Evolutionary conservation across 371 early-diverging fungal genomes (phyloP).

Genomic region (Amoeboaphelidium occidentale): DNA sequence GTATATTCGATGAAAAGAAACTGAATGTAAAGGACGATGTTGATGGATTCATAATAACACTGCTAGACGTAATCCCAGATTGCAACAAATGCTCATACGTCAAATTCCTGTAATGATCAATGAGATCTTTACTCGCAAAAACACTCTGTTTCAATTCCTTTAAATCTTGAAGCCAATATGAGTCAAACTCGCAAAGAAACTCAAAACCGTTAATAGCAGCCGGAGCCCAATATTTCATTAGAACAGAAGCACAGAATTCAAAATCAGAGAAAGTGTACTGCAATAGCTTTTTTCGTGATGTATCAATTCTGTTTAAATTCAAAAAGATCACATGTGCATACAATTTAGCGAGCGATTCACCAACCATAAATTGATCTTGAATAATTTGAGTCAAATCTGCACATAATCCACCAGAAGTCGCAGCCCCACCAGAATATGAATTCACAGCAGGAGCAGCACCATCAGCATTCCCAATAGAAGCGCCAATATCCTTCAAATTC

Average conservation of each 20-base stretch:
- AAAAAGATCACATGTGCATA: constrained; percentile 32
- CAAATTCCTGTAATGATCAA: not conserved
- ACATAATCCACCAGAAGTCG: not conserved
- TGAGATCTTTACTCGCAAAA: too few species aligned
- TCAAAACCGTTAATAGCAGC: too few species aligned
- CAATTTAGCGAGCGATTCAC: not conserved
- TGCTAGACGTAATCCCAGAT: too few species aligned
- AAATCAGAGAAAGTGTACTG: constrained; percentile 19
- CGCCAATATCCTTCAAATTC: constrained; percentile 20
- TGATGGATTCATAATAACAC: too few species aligned
- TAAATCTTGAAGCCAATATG: too few species aligned
- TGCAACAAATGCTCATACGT: too few species aligned
- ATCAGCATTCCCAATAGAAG: constrained; percentile 21
- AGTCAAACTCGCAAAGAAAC: too few species aligned
- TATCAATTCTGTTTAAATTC: constrained; percentile 27
- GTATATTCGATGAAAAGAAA: not conserved
- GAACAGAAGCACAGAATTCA: not conserved
- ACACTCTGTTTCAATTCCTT: too few species aligned
- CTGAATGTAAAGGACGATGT: not conserved
- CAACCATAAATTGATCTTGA: not conserved
- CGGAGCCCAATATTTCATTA: too few species aligned
- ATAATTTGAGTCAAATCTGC: not conserved
- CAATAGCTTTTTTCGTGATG: constrained; percentile 25
- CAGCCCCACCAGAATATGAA: constrained; percentile 7
- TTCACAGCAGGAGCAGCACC: constrained; percentile 18